Percentiles rank a stretch among this genome's conserved stretches.
These are phyloP conservation scores for Solanum pimpinellifolium DNA, from an alignment of 257 asterid species.

Conservation along the genomic window DNA sequence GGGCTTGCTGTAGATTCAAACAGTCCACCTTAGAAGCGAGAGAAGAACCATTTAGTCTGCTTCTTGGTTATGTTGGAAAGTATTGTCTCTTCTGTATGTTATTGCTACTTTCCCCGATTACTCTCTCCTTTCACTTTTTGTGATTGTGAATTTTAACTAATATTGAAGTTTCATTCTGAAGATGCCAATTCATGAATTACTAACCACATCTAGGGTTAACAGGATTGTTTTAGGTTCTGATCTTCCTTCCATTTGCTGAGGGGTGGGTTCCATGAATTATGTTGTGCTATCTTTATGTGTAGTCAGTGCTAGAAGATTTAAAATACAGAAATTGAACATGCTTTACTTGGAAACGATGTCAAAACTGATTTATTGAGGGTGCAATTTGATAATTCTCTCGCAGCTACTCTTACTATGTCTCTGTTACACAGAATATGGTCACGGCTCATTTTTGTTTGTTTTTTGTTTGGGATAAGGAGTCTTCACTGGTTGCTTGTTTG, in stretches of 20 bases:
- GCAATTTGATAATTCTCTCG: background rate
- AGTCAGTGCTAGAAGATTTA: background rate
- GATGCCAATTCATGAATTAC: background rate
- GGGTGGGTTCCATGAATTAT: background rate
- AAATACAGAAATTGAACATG: background rate
- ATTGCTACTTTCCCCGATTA: background rate
- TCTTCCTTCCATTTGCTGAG: background rate
- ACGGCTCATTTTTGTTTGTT: background rate
- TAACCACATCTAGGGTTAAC: background rate
- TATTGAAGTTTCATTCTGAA: background rate
- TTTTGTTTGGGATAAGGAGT: background rate
- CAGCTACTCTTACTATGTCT: background rate
- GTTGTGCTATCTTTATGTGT: background rate
- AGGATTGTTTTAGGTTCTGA: background rate
- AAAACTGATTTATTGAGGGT: background rate
- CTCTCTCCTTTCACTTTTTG: background rate
- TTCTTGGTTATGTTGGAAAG: background rate
- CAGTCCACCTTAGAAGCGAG: background rate
- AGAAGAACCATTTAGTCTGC: background rate
- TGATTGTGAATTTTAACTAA: background rate
- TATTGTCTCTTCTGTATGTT: background rate
- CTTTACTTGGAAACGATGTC: background rate
- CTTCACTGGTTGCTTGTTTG: background rate
- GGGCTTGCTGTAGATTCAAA: background rate
- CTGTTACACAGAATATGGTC: background rate